Conservation (phyloP, 331 rosid genomes). For the Rhamnella rubrinervis region DNA sequence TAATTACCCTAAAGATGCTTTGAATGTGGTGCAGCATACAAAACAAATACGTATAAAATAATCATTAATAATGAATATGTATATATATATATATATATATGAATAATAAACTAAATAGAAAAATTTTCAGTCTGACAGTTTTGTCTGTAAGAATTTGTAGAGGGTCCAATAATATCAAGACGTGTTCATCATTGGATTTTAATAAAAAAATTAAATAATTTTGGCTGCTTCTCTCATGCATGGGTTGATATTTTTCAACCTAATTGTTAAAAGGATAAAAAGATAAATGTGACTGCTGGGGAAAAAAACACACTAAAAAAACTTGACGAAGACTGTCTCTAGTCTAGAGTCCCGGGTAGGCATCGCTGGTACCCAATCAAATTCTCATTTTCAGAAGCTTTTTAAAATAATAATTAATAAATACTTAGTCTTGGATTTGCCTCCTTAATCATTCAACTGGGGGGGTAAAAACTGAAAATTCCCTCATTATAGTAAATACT, state of each 20-base stretch:
- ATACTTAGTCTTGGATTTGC: neutral
- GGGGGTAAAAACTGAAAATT: neutral
- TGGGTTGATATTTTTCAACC: neutral
- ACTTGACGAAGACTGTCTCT: constrained; percentile 20
- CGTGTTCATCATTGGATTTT: constrained; percentile 43
- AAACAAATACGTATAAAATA: constrained; percentile 30
- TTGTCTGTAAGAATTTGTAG: constrained; percentile 47
- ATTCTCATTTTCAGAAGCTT: neutral
- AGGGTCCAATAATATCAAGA: constrained; percentile 46
- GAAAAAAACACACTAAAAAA: constrained; percentile 16
- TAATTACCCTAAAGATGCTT: constrained; percentile 74
- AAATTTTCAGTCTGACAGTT: constrained; percentile 45
- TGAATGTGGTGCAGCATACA: constrained; percentile 63
- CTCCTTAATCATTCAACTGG: neutral
- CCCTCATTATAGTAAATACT: constrained; percentile 6
- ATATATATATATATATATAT: neutral
- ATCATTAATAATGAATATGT: neutral
- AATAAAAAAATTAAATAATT: constrained; percentile 18
- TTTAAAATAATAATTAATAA: neutral
- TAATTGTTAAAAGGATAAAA: constrained; percentile 16
- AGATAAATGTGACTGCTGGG: constrained; percentile 14
- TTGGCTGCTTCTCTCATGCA: constrained; percentile 49
- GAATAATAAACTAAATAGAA: constrained; percentile 2
- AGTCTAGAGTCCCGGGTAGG: constrained; percentile 41
- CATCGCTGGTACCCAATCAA: constrained; percentile 23